Conservation (phyloP, 2,329 filamentous ascomycete genomes). For the Metarhizium humberi region DNA sequence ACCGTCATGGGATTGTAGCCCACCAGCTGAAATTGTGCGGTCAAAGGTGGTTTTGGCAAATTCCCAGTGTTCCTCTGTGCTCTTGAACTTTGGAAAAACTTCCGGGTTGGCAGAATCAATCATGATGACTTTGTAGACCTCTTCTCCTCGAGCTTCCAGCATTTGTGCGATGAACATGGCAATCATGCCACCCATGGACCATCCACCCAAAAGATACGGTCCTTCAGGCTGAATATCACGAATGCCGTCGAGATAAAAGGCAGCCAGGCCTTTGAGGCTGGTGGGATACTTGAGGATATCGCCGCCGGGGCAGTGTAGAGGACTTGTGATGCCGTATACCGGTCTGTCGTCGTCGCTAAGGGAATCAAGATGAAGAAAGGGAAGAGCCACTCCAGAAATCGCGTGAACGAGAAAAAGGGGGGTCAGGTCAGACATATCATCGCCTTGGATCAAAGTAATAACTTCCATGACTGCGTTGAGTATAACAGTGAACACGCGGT, state of each 20-base stretch:
- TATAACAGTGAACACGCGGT: too few species aligned
- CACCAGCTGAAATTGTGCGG: slow-evolving; percentile 4
- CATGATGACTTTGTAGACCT: slow-evolving; percentile 15
- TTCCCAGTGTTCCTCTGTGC: not conserved
- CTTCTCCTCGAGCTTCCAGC: slow-evolving; percentile 9
- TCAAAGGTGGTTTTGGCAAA: slow-evolving; percentile 10
- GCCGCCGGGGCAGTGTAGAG: slow-evolving; percentile 10
- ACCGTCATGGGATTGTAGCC: not conserved
- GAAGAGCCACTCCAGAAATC: too few species aligned
- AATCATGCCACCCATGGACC: slow-evolving; percentile 17
- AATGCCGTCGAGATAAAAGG: slow-evolving; percentile 12
- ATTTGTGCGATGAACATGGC: slow-evolving; percentile 16
- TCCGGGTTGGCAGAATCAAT: slow-evolving; percentile 16
- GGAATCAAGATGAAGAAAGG: slow-evolving; percentile 6
- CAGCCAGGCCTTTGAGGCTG: slow-evolving; percentile 11
- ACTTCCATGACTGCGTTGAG: too few species aligned
- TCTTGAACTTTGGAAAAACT: slow-evolving; percentile 9
- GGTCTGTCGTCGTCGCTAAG: slow-evolving; percentile 12
- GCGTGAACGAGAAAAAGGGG: too few species aligned
- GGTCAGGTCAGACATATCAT: too few species aligned
- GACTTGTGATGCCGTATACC: slow-evolving; percentile 15
- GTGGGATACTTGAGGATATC: slow-evolving; percentile 11
- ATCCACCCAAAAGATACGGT: slow-evolving; percentile 15
- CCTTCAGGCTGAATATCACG: slow-evolving; percentile 12
- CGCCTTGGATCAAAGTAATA: too few species aligned